Percentiles rank a stretch among this genome's conserved stretches.
Conservation (phyloP, 257 asterid species). For the Jacaranda mimosifolia region DNA sequence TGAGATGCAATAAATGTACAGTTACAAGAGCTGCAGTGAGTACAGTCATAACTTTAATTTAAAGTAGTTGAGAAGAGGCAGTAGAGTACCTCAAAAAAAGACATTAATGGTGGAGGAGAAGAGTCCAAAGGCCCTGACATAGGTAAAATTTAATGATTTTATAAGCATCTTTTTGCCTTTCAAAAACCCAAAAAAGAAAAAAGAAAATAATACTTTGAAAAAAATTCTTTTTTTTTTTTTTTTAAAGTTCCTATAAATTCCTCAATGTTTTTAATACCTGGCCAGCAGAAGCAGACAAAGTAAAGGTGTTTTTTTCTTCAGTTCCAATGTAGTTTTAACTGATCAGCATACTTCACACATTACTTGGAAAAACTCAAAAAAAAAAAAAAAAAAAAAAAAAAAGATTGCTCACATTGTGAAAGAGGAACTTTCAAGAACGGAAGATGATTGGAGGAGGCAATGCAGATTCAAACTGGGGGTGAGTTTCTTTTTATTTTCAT, state of each 20-base stretch:
- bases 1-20: conserved; percentile 37
- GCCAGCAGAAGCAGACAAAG: conserved; percentile 31
- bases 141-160: conserved; percentile 36
- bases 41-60: conserved; percentile 7
- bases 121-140: conserved; percentile 47
- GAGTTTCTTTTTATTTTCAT: conserved; percentile 17
- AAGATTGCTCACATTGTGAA: background rate
- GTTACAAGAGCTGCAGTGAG: conserved; percentile 22
- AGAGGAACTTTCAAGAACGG: conserved; percentile 8
- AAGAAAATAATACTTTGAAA: background rate
- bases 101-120: conserved; percentile 43
- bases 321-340: conserved; percentile 11
- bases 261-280: conserved; percentile 2
- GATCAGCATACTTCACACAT: background rate
- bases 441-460: conserved; percentile 44
- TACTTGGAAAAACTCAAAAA: background rate
- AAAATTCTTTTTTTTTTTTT: background rate
- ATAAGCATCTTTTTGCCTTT: conserved; percentile 14
- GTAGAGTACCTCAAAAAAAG: background rate
- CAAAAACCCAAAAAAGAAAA: conserved; percentile 2
- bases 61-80: conserved; percentile 23
- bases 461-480: conserved; percentile 44
- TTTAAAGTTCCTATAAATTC: conserved; percentile 12
- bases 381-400: too few relatives aligned
- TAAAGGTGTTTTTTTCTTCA: conserved; percentile 24